Base-by-base conservation (phyloP, 305 asterid genomes). In the Galium porrigens region DNA sequence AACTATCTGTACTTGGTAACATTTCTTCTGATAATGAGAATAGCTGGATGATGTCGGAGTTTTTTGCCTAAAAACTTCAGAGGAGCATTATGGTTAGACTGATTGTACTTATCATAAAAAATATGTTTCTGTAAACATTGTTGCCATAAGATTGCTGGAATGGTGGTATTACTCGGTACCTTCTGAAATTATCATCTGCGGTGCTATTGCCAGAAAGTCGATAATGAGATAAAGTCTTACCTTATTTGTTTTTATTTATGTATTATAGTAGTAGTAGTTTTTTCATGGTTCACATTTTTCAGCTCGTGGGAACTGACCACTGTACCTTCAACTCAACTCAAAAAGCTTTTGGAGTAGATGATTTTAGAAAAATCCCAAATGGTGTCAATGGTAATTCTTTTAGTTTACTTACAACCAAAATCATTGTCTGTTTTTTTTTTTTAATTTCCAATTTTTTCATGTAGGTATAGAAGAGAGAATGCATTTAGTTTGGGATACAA, bases 221-320 rank as follows among this genome's bases (percentile, higher is more conserved):
- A 58, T 5, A 15, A 17, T 34, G 7, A 59, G 36, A 12, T 58
- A 15, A 27, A 29, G 25, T 15, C 33, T 8, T 41, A 11, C 61
- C 22, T 64, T 48, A 30, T 1, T 34, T 59, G 27, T 46, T 25
- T 12, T 20, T 33, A n/a, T 36, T 51, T 29, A 22, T 60, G 36
- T 36, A n/a, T 2, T 14, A 14, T 60, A 37, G 46, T 41, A 27
- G 48, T 41, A 27, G 48, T 41, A 41, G 2, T 41, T 41, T 61
- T 63, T 57, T 63, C 49, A 42, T 73, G 60, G 63, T 62, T 75
- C 69, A 63, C 70, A 64, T 71, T 70, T 85, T 41, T 77, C 90
- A 92, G 99, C 87, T 92, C 11, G 95, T 92, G 64, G 97, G 97
- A 80, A 92, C 99, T 33, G 99, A 92, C 76, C 99, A 92, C 81